These are phyloP conservation scores for Magnaporthiopsis poae DNA, from an alignment of 2,329 filamentous ascomycete species.

Conservation along the genomic window DNA sequence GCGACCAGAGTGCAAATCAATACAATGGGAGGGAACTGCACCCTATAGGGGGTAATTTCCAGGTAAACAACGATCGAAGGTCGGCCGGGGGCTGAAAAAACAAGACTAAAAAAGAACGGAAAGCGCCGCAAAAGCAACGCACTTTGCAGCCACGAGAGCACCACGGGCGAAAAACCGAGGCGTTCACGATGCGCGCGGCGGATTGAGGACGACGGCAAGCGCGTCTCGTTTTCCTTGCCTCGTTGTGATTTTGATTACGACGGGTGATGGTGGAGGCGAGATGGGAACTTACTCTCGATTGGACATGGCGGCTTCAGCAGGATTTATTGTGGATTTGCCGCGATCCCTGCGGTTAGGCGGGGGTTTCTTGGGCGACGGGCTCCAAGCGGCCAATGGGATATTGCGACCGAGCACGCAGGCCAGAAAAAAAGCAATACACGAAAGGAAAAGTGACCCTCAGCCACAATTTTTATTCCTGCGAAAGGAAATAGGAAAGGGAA, in stretches of 20 bases:
- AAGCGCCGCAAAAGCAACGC: neutral
- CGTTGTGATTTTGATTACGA: slow-evolving; percentile 2
- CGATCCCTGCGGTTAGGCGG: slow-evolving; percentile 13
- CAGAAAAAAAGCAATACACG: too few species aligned
- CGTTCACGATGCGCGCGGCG: neutral
- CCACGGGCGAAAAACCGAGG: neutral
- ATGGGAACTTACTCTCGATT: slow-evolving; percentile 2
- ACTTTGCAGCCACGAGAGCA: neutral
- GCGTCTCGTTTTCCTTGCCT: neutral
- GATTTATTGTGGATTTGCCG: slow-evolving; percentile 7
- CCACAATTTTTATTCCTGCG: too few species aligned
- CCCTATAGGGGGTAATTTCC: neutral
- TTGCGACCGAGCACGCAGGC: neutral
- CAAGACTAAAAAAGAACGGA: neutral
- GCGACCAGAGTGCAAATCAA: neutral
- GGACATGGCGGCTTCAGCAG: slow-evolving; percentile 1
- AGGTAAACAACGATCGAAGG: neutral
- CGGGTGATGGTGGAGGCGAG: neutral
- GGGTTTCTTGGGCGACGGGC: slow-evolving; percentile 20
- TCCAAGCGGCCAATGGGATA: slow-evolving; percentile 2
- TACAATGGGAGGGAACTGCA: neutral
- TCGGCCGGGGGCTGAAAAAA: neutral
- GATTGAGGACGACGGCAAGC: neutral
- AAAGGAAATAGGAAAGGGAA: too few species aligned
- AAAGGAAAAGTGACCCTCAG: too few species aligned